Evolutionary conservation across 768 basidiomycete genomes (phyloP).

Genomic region (Clitopilus passeckerianus): DNA sequence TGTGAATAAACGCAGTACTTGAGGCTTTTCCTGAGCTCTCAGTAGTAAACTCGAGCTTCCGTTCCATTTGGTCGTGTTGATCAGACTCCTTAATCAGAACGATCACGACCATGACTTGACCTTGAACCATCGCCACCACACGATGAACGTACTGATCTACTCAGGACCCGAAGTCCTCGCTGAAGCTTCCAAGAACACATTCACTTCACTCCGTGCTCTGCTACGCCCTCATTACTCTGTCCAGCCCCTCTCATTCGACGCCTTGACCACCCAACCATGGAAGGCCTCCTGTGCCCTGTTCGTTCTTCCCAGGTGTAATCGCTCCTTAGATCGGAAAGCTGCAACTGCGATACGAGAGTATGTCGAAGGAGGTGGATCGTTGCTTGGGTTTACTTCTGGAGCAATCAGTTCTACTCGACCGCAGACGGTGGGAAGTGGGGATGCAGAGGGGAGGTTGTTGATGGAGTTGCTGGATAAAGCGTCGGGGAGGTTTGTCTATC

Average conservation of each 20-base stretch:
- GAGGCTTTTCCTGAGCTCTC: no score
- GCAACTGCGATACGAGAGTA: slow-evolving; percentile 50
- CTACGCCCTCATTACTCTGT: slow-evolving; percentile 77
- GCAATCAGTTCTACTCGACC: slow-evolving; percentile 33
- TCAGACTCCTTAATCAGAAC: no score
- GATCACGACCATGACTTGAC: no score
- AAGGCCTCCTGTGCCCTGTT: slow-evolving; percentile 67
- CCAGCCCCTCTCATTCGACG: slow-evolving; percentile 54
- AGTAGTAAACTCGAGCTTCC: no score
- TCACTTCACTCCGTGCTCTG: slow-evolving; percentile 44
- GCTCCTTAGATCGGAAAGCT: slow-evolving; percentile 32
- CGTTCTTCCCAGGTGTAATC: slow-evolving; percentile 64
- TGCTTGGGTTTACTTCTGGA: slow-evolving; percentile 60
- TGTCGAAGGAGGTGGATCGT: slow-evolving; percentile 63
- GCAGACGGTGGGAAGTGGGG: slow-evolving; percentile 10
- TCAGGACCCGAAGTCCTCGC: slow-evolving; percentile 55
- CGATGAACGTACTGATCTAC: slow-evolving; percentile 77
- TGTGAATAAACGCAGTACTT: no score
- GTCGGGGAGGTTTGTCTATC: background rate
- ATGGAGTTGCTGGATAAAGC: slow-evolving; percentile 20
- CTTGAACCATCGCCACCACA: background rate
- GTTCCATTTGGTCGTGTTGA: no score
- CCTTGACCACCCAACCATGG: slow-evolving; percentile 75
- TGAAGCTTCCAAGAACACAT: slow-evolving; percentile 35
- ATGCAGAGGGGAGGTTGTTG: slow-evolving; percentile 17